Percentiles rank a stretch among this genome's conserved stretches.
These are phyloP conservation scores for Piloderma croceum DNA, from an alignment of 768 basidiomycete genomes.

Conservation along the genomic window DNA sequence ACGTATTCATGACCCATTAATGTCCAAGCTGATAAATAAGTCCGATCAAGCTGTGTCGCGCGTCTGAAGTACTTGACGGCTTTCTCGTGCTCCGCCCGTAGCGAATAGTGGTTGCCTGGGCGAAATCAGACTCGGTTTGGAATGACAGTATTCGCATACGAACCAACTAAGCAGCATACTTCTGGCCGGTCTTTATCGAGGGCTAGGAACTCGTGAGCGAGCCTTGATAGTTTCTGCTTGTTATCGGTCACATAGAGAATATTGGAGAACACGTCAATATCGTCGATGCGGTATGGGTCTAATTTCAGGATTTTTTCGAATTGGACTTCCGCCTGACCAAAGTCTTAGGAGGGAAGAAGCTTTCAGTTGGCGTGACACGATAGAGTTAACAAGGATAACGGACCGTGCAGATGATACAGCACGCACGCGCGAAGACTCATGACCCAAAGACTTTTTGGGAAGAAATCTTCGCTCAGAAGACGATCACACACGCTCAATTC, in stretches of 20 bases:
- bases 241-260: constrained; percentile 95
- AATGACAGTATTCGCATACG: constrained; percentile 21
- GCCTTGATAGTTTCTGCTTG: constrained; percentile 76
- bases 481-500: constrained; percentile 79
- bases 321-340: constrained; percentile 75
- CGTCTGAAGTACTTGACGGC: constrained; percentile 93
- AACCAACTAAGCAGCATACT: constrained; percentile 92
- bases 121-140: constrained; percentile 4
- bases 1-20: constrained; percentile 99
- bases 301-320: constrained; percentile 77
- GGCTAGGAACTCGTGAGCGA: constrained; percentile 87
- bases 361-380: constrained; percentile 1
- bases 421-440: constrained; percentile 83
- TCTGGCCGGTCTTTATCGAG: constrained; percentile 93
- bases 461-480: constrained; percentile 63
- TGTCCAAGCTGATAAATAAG: constrained; percentile 96
- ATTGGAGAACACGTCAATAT: constrained; percentile 94
- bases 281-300: constrained; percentile 89
- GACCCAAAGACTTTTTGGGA: constrained; percentile 79
- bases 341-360: constrained; percentile 52
- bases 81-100: constrained; percentile 90
- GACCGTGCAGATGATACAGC: constrained; percentile 87
- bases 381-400: constrained; percentile 19
- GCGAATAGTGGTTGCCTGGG: constrained; percentile 94
- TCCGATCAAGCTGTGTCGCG: constrained; percentile 91